Conservation (phyloP, 2,329 filamentous ascomycete genomes). For the Fusarium duplospermum region DNA sequence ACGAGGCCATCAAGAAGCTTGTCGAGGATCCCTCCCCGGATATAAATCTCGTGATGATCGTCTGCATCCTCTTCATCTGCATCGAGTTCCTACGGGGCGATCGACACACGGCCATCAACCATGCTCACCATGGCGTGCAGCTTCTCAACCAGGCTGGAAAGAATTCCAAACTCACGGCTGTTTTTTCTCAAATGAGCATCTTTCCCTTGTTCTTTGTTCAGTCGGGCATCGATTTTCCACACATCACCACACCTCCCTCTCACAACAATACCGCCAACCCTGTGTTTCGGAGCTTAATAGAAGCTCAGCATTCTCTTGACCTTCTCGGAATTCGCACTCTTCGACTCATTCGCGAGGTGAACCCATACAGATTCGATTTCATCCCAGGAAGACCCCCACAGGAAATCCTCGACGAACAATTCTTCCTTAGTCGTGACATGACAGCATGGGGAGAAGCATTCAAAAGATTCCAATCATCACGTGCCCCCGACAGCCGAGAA, state of each 20-base stretch:
- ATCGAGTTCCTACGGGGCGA: constrained; percentile 57
- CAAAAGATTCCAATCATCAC: constrained; percentile 1
- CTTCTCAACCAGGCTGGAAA: constrained; percentile 46
- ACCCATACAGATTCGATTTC: constrained; percentile 40
- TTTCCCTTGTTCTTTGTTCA: constrained; percentile 54
- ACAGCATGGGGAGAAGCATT: constrained; percentile 48
- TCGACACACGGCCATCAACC: constrained; percentile 49
- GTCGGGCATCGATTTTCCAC: constrained; percentile 4
- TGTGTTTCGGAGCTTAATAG: constrained; percentile 21
- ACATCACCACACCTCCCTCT: not conserved
- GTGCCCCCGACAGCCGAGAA: not conserved
- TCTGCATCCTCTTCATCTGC: constrained; percentile 57
- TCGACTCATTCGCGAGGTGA: constrained; percentile 45
- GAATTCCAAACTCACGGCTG: constrained; percentile 48
- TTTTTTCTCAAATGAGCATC: constrained; percentile 53
- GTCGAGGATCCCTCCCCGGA: constrained; percentile 35
- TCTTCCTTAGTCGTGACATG: constrained; percentile 35
- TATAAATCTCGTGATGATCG: constrained; percentile 51
- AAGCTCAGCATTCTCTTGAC: constrained; percentile 48
- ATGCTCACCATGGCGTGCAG: constrained; percentile 53
- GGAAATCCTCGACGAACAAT: constrained; percentile 39
- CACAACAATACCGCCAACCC: not conserved
- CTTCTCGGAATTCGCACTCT: constrained; percentile 43
- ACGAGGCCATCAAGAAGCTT: constrained; percentile 52
- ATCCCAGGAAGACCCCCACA: constrained; percentile 20